A percentile compares a stretch with the other conserved stretches of the same genome.
These are phyloP conservation scores for Fusarium mundagurra DNA, from an alignment of 2,329 filamentous ascomycete genomes.

Conservation along the genomic window DNA sequence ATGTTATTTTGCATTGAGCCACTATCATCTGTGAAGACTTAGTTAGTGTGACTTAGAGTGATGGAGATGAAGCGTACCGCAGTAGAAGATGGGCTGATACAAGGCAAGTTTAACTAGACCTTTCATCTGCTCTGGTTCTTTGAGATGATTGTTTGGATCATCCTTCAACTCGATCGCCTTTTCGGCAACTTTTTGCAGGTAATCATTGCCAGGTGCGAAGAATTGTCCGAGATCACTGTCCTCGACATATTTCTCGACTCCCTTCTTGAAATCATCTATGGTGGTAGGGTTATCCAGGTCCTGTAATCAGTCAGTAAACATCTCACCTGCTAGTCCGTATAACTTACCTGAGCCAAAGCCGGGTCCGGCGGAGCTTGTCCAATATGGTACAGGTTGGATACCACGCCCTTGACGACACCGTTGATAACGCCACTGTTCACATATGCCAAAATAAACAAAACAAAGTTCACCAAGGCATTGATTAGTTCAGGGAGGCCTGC, in stretches of 20 bases:
- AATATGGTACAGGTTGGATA: background rate
- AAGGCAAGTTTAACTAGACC: background rate
- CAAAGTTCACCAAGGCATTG: background rate
- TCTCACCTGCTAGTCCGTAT: rapidly evolving
- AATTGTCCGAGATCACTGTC: background rate
- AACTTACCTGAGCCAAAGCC: background rate
- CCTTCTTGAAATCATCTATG: background rate
- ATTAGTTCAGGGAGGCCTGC: background rate
- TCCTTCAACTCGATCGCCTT: background rate
- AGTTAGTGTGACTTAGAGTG: background rate
- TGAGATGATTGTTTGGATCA: background rate
- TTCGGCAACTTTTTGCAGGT: background rate
- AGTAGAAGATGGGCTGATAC: background rate
- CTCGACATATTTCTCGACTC: background rate
- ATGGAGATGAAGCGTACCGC: background rate
- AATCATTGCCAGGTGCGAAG: background rate
- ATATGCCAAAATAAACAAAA: background rate
- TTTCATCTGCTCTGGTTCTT: background rate
- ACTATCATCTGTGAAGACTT: background rate
- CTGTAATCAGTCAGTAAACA: rapidly evolving
- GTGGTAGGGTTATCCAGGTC: background rate
- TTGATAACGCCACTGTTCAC: background rate
- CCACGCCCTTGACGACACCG: background rate
- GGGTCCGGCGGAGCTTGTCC: background rate
- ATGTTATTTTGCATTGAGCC: background rate